Base-by-base conservation (phyloP, 345 rosid genomes). In the Xanthoceras sorbifolium region DNA sequence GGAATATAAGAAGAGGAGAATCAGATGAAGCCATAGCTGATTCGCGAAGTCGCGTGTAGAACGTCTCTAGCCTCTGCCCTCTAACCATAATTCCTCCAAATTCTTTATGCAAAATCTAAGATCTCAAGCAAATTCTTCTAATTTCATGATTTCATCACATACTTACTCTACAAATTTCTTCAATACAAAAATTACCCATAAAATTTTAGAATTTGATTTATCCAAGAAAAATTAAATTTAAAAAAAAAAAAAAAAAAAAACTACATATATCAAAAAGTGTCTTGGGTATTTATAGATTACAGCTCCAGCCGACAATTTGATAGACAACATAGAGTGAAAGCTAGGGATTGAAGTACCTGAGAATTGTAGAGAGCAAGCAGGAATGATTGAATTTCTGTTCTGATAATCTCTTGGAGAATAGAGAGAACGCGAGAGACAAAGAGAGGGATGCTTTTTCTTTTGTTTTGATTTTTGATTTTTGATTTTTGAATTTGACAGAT, bases 1-100 rank as follows among this genome's bases (percentile, higher is more conserved):
- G 98, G 80, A 96, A 94, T 55, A 96, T 90, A 69, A 92, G 87
- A 54, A 96, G 87, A 2, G 98, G 97, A 40, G 94, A 79, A 44
- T 84, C 77, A 29, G 90, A 82, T 1, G 90, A 88, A 63, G 86
- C 84, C 64, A 81, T 55, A 1, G 88, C 92, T 1, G 98, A 93
- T 74, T 90, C 95, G 2, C 94, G 90, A 32, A 96, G 97, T 65
- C 86, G 89, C 2, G 82, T 25, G 60, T 93, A 96, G 77, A 96
- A 96, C 12, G 87, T 81, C 80, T 86, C 97, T 2, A 90, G 86
- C 61, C 80, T 77, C 61, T 87, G 82, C 77, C 90, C 97, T 79
- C 99, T 91, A 86, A 96, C 99, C 97, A 95, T 90, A 31, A 52
- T 75, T 60, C 12, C 67, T 61, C 48, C 46, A 12, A 15, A 23